These are phyloP conservation scores for Schizosaccharomyces osmophilus DNA, from an alignment of 805 yeast genomes.

Conservation along the genomic window DNA sequence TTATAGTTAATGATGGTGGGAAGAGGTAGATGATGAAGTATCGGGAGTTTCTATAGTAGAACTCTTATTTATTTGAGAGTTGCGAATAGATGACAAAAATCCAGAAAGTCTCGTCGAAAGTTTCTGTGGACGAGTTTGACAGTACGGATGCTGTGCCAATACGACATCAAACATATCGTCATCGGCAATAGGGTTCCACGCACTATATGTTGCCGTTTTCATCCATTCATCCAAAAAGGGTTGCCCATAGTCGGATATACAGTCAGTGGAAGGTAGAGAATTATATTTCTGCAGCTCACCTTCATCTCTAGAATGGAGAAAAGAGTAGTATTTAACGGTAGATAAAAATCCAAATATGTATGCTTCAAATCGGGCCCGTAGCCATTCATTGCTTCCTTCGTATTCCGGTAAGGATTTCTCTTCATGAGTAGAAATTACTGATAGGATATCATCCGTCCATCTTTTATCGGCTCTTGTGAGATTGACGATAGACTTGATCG, in stretches of 20 bases:
- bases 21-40: background rate
- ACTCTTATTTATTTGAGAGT: no score
- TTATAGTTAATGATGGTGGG: background rate
- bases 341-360: conserved; percentile 57
- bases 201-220: conserved; percentile 26
- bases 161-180: conserved; percentile 44
- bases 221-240: conserved; percentile 31
- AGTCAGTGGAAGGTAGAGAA: conserved; percentile 14
- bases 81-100: background rate
- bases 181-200: conserved; percentile 35
- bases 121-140: background rate
- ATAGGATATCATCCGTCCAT: conserved; percentile 38
- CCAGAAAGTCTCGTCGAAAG: background rate
- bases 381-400: conserved; percentile 68
- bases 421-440: conserved; percentile 24
- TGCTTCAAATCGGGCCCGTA: conserved; percentile 73
- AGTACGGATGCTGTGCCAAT: conserved; percentile 19
- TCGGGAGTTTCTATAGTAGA: background rate
- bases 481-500: conserved; percentile 21
- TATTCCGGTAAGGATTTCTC: conserved; percentile 9
- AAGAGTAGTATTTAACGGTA: conserved; percentile 43
- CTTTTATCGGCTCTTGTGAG: conserved; percentile 39
- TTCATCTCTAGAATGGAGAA: conserved; percentile 16
- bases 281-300: conserved; percentile 2
- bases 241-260: conserved; percentile 20